Evolutionary conservation across 306 rosid species (phyloP).

Genomic region (Acacia crassicarpa): DNA sequence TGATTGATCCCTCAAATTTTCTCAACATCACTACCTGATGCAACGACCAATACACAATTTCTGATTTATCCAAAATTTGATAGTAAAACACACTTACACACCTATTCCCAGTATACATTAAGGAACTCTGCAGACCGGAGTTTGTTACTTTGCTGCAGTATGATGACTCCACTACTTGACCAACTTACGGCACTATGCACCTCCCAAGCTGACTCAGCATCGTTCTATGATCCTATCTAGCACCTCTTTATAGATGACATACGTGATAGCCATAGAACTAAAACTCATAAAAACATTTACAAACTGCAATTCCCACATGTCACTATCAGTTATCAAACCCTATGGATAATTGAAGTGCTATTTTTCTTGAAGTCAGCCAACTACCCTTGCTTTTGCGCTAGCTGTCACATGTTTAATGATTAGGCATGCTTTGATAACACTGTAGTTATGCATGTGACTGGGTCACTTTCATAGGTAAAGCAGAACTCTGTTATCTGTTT

Average conservation of each 20-base stretch:
- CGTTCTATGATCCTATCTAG: neutral
- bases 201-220: neutral
- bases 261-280: neutral
- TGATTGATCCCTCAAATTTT: neutral
- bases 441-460: conserved; percentile 9
- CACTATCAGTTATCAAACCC: neutral
- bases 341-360: conserved; percentile 5
- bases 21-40: neutral
- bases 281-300: neutral
- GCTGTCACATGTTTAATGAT: conserved; percentile 17
- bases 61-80: neutral
- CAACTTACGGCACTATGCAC: neutral
- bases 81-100: neutral
- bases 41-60: neutral
- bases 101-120: neutral
- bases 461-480: neutral
- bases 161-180: neutral
- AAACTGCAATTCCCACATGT: neutral
- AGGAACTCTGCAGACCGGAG: neutral
- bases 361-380: conserved; percentile 18
- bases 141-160: neutral
- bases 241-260: neutral
- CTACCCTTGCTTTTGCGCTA: neutral
- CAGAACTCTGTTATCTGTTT: neutral
- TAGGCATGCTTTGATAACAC: conserved; percentile 22